phyloP scores from a whole-genome alignment of 225 moss, liverwort and hornwort species.

The Sphagnum contortum region DNA sequence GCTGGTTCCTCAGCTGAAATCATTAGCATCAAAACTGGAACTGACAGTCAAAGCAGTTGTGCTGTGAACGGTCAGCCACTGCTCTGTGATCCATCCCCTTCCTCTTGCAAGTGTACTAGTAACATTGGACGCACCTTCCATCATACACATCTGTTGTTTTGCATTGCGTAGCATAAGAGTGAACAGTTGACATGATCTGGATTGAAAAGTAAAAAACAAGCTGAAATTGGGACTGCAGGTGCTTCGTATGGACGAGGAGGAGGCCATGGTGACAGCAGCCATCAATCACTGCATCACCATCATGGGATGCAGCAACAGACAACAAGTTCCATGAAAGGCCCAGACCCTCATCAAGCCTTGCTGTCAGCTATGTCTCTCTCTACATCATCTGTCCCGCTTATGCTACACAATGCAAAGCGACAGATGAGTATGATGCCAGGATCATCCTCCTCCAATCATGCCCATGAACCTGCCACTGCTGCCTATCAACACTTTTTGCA shows the following conservation, averaged over 20 bases:
- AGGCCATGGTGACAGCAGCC: constrained; percentile 21
- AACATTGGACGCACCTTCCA: too few relatives aligned
- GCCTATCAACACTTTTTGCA: constrained; percentile 79
- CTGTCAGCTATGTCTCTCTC: constrained; percentile 74
- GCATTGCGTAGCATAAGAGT: too few relatives aligned
- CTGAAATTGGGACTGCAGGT: constrained; percentile 54
- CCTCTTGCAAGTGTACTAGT: too few relatives aligned
- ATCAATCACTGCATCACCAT: constrained; percentile 29
- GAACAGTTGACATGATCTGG: constrained; percentile 40
- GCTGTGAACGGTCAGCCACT: too few relatives aligned
- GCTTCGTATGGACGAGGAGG: constrained; percentile 45
- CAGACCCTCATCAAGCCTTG: constrained; percentile 57
- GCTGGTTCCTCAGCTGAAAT: constrained; percentile 52
- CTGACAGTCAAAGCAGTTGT: constrained; percentile 7
- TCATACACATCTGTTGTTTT: too few relatives aligned
- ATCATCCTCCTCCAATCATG: constrained; percentile 25
- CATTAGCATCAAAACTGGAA: constrained; percentile 41
- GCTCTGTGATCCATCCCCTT: too few relatives aligned
- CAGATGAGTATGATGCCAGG: constrained; percentile 58
- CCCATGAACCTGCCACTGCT: constrained; percentile 34
- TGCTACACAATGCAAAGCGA: constrained; percentile 55
- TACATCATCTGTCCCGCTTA: constrained; percentile 47
- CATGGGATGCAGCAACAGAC: constrained; percentile 54
- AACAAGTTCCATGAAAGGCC: constrained; percentile 41
- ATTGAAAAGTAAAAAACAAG: constrained; percentile 40